Percentiles rank a stretch among this genome's conserved stretches.
phyloP scores from a whole-genome alignment of 768 basidiomycete genomes.

The Albatrellus ellisii region DNA sequence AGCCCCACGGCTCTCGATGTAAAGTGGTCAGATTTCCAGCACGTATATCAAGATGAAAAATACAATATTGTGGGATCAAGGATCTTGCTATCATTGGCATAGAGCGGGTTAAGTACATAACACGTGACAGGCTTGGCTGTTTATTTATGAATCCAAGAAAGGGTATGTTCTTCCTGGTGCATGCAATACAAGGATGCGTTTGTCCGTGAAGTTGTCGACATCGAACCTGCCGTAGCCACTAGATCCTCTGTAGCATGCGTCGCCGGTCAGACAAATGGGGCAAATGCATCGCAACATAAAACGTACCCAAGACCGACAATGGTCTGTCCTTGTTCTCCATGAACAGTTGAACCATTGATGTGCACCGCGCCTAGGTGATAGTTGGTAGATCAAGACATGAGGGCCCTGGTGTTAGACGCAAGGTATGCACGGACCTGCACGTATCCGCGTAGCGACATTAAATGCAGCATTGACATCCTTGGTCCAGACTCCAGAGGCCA shows the following conservation, averaged over 20 bases:
- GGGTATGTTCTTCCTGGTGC: conserved; percentile 16
- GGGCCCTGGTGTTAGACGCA: background rate
- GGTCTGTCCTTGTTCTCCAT: background rate
- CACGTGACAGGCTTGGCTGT: no score
- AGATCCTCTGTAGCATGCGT: conserved; percentile 13
- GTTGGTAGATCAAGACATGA: background rate
- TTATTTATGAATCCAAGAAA: background rate
- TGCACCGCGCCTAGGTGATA: background rate
- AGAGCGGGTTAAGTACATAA: no score
- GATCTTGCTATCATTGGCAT: no score
- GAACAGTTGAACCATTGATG: background rate
- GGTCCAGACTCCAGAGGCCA: conserved; percentile 42
- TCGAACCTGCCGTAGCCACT: conserved; percentile 41
- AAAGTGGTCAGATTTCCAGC: no score
- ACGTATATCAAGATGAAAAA: no score
- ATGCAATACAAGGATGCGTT: conserved; percentile 29
- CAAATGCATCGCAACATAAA: background rate
- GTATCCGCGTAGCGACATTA: conserved; percentile 33
- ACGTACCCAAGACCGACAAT: background rate
- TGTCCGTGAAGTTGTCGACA: conserved; percentile 36
- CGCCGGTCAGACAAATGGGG: background rate
- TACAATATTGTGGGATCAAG: no score
- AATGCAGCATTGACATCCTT: conserved; percentile 29
- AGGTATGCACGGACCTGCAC: conserved; percentile 22
- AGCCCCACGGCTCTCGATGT: no score